These are phyloP conservation scores for Eutrema japonicum DNA, from an alignment of 345 rosid species.

Conservation along the genomic window DNA sequence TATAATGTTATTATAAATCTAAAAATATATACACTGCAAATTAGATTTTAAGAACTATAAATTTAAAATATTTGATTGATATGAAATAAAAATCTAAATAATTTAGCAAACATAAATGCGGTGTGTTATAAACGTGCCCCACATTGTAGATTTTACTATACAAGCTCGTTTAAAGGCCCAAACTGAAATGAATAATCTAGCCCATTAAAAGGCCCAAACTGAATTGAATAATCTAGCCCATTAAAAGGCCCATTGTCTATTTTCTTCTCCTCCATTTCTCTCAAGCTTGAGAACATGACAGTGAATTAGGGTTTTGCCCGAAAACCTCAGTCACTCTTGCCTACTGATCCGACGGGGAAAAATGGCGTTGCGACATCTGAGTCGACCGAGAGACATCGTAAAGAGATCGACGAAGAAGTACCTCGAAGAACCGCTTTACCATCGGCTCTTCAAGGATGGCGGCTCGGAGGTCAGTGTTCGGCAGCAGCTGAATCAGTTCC, in stretches of 20 bases:
- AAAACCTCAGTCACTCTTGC: constrained; percentile 12
- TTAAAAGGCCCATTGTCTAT: neutral
- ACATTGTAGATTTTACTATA: neutral
- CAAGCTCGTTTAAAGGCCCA: neutral
- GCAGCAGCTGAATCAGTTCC: constrained; percentile 73
- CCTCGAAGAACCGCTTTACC: constrained; percentile 80
- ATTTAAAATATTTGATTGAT: too few species aligned
- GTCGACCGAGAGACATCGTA: constrained; percentile 66
- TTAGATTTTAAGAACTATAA: too few species aligned
- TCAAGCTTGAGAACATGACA: neutral
- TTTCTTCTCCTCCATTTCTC: neutral
- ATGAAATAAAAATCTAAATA: too few species aligned
- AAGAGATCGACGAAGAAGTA: constrained; percentile 86
- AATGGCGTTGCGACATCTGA: constrained; percentile 66
- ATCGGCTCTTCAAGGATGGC: constrained; percentile 74
- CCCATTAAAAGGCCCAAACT: constrained; percentile 9
- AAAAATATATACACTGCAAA: too few species aligned
- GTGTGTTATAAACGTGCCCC: too few species aligned
- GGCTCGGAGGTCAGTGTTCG: constrained; percentile 67
- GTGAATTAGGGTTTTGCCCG: constrained; percentile 38
- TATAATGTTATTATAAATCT: too few species aligned
- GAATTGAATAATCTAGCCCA: neutral
- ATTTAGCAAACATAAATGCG: too few species aligned
- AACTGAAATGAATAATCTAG: neutral
- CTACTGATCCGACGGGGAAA: constrained; percentile 5